Conservation (phyloP, 257 asterid genomes). For the Mentha longifolia region DNA sequence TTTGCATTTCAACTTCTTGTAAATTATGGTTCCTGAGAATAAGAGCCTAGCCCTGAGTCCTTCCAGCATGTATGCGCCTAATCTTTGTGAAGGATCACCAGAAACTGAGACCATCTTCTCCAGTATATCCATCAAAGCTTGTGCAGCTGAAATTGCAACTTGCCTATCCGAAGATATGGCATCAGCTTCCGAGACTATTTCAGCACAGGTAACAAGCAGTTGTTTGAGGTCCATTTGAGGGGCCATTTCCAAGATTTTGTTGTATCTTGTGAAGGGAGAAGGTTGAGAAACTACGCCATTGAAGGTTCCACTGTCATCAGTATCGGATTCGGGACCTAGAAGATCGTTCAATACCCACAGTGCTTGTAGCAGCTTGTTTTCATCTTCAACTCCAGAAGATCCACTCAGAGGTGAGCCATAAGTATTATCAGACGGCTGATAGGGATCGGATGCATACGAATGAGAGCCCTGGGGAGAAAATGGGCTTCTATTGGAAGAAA, state of each 20-base stretch:
- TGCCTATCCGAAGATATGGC: slow-evolving; percentile 42
- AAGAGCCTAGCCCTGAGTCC: slow-evolving; percentile 82
- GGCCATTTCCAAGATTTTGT: slow-evolving; percentile 71
- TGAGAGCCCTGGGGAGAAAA: slow-evolving; percentile 83
- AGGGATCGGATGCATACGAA: slow-evolving; percentile 65
- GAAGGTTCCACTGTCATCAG: slow-evolving; percentile 72
- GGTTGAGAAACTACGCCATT: slow-evolving; percentile 46
- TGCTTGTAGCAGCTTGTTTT: slow-evolving; percentile 63
- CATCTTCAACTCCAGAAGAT: slow-evolving; percentile 74
- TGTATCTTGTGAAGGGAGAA: slow-evolving; percentile 53
- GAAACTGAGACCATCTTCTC: slow-evolving; percentile 82
- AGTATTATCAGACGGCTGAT: slow-evolving; percentile 59
- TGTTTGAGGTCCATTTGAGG: slow-evolving; percentile 72
- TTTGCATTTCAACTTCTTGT: slow-evolving; percentile 82
- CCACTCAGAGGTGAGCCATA: slow-evolving; percentile 91
- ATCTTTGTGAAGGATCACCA: slow-evolving; percentile 87
- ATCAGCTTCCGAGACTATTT: slow-evolving; percentile 67
- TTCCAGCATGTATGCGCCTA: slow-evolving; percentile 92
- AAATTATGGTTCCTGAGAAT: slow-evolving; percentile 87
- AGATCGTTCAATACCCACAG: slow-evolving; percentile 66
- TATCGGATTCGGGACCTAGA: slow-evolving; percentile 73
- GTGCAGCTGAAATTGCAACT: slow-evolving; percentile 59
- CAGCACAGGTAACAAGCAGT: slow-evolving; percentile 74
- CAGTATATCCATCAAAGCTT: slow-evolving; percentile 64
- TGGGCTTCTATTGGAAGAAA: slow-evolving; percentile 68